phyloP scores from a whole-genome alignment of 257 asterid species.

The Primulina eburnea region DNA sequence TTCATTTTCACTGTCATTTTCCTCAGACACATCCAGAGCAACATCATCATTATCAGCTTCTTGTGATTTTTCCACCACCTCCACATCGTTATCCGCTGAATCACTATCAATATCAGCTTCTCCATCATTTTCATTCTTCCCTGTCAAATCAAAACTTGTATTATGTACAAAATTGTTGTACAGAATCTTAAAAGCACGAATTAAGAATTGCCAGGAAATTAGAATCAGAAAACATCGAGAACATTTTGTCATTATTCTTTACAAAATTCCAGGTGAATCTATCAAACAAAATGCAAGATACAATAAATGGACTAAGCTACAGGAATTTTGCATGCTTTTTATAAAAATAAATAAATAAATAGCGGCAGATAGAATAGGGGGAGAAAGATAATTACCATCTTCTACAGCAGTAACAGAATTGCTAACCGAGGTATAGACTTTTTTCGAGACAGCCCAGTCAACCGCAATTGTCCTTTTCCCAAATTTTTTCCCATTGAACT shows the following conservation, averaged over 20 bases:
- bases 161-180: constrained; percentile 9
- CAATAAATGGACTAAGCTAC: background rate
- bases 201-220: background rate
- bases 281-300: background rate
- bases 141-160: constrained; percentile 34
- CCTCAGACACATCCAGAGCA: constrained; percentile 40
- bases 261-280: background rate
- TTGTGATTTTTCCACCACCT: constrained; percentile 37
- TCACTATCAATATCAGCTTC: constrained; percentile 42
- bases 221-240: background rate
- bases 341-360: too few relatives aligned
- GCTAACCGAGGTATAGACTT: constrained; percentile 59
- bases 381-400: constrained; percentile 52
- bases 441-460: constrained; percentile 92
- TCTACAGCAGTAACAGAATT: constrained; percentile 38
- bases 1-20: constrained; percentile 35
- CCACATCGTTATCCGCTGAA: constrained; percentile 44
- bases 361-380: background rate
- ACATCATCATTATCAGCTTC: constrained; percentile 32
- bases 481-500: constrained; percentile 65
- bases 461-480: constrained; percentile 84
- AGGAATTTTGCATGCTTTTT: background rate
- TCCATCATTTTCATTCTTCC: constrained; percentile 40
- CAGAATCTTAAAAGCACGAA: background rate
- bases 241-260: background rate